phyloP scores from a whole-genome alignment of 495 filamentous ascomycete genomes.

The Hyaloscypha hepaticicola region DNA sequence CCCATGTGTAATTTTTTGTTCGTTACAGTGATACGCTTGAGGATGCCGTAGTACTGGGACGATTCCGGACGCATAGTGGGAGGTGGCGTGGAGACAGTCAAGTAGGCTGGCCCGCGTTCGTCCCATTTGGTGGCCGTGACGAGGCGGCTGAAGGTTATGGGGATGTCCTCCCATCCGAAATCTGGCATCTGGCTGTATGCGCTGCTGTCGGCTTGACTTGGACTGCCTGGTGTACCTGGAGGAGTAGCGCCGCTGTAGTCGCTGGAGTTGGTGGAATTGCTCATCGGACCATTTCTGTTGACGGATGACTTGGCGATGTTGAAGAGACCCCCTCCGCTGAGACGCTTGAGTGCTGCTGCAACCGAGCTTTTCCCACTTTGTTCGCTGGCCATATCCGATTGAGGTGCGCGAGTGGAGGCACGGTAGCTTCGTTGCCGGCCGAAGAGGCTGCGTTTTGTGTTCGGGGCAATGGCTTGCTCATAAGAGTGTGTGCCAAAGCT shows the following conservation, averaged over 20 bases:
- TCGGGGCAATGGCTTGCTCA: slow-evolving; percentile 11
- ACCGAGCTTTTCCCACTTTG: slow-evolving; percentile 40
- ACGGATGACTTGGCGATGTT: slow-evolving; percentile 66
- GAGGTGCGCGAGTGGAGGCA: slow-evolving; percentile 51
- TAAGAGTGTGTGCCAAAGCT: slow-evolving; percentile 43
- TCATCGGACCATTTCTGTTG: slow-evolving; percentile 53
- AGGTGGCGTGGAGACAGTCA: slow-evolving; percentile 75
- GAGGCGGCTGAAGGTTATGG: slow-evolving; percentile 78
- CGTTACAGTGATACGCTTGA: slow-evolving; percentile 81
- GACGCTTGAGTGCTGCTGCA: slow-evolving; percentile 60
- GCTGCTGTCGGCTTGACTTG: slow-evolving; percentile 14
- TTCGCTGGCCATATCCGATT: slow-evolving; percentile 28
- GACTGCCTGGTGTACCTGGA: slow-evolving; percentile 49
- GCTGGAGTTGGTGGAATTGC: slow-evolving; percentile 57
- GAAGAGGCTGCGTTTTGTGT: slow-evolving; percentile 45
- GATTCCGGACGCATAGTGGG: slow-evolving; percentile 52
- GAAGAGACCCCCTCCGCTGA: slow-evolving; percentile 49
- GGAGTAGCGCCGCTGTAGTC: slow-evolving; percentile 52
- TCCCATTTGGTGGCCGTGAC: slow-evolving; percentile 80
- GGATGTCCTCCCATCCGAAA: slow-evolving; percentile 70
- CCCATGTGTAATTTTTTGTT: slow-evolving; percentile 32
- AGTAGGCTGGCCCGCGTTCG: slow-evolving; percentile 79
- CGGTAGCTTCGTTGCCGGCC: slow-evolving; percentile 60
- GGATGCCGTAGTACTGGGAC: slow-evolving; percentile 52
- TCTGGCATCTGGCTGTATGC: slow-evolving; percentile 10